These are phyloP conservation scores for Maudiozyma saulgeensis DNA, from an alignment of 805 yeast species.

Conservation along the genomic window DNA sequence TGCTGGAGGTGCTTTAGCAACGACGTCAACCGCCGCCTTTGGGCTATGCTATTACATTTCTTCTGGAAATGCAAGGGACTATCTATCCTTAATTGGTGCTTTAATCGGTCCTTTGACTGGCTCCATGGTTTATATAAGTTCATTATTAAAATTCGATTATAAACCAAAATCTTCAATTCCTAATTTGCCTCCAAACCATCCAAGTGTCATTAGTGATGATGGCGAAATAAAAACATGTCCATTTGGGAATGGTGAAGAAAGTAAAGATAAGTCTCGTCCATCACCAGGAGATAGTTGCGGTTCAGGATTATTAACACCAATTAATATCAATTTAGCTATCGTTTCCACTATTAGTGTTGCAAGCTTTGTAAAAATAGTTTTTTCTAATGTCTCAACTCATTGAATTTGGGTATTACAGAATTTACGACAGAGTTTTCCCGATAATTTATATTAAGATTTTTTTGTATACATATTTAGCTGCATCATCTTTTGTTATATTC, in stretches of 20 bases:
- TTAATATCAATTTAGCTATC: constrained; percentile 3
- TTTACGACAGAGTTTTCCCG: no score
- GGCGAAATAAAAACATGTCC: constrained; percentile 11
- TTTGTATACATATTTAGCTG: no score
- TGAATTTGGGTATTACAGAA: not conserved
- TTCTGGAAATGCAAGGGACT: not conserved
- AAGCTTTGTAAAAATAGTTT: constrained; percentile 1
- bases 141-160: not conserved
- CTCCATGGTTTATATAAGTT: constrained; percentile 4
- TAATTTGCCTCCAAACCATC: constrained; percentile 10
- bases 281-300: not conserved
- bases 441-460: no score
- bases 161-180: not conserved
- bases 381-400: not conserved
- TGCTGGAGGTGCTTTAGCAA: constrained; percentile 31
- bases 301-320: not conserved
- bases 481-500: no score
- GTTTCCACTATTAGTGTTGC: constrained; percentile 2
- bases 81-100: constrained; percentile 6
- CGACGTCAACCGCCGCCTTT: constrained; percentile 43
- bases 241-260: constrained; percentile 3
- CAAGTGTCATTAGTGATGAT: constrained; percentile 5
- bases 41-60: constrained; percentile 36
- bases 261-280: not conserved
- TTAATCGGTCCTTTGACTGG: constrained; percentile 9